A percentile compares a stretch with the other conserved stretches of the same genome.
phyloP scores from a whole-genome alignment of 495 filamentous ascomycete genomes.

The Neurospora africana region DNA sequence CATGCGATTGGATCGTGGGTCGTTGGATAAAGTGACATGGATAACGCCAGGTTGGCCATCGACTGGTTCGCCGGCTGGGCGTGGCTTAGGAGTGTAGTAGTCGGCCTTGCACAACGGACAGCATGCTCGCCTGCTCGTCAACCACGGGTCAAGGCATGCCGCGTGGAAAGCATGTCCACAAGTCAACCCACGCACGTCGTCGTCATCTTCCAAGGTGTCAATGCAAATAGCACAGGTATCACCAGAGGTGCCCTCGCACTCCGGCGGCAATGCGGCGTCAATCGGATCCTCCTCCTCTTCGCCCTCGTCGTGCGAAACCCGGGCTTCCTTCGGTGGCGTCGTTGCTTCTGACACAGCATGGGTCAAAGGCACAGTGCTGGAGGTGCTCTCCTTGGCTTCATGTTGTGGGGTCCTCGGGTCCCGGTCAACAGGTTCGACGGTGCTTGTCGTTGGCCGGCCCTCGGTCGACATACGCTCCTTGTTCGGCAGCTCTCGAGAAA shows the following conservation, averaged over 20 bases:
- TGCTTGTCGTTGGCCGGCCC: constrained; percentile 21
- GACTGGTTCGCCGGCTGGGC: constrained; percentile 30
- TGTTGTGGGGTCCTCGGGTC: constrained; percentile 14
- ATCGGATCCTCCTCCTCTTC: constrained; percentile 84
- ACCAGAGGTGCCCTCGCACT: constrained; percentile 75
- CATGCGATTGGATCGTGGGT: constrained; percentile 26
- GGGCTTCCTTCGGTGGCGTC: constrained; percentile 16
- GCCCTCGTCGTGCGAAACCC: constrained; percentile 40
- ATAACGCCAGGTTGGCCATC: constrained; percentile 16
- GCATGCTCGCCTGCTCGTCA: constrained; percentile 84
- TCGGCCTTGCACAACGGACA: constrained; percentile 96
- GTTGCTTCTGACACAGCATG: constrained; percentile 10
- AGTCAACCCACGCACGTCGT: constrained; percentile 86
- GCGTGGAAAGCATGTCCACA: constrained; percentile 97
- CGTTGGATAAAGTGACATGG: constrained; percentile 12
- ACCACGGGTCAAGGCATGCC: constrained; percentile 88
- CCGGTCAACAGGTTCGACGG: neutral
- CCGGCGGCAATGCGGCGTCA: constrained; percentile 67
- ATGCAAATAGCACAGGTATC: constrained; percentile 97
- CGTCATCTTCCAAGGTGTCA: constrained; percentile 85
- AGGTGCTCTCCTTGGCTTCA: constrained; percentile 22
- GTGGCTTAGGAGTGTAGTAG: constrained; percentile 86
- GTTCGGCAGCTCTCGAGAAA: constrained; percentile 29
- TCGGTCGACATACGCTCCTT: constrained; percentile 28
- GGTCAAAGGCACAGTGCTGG: constrained; percentile 13